Evolutionary conservation across 768 basidiomycete genomes (phyloP), one percentile per base, ranked within the genome.

Genomic region (Rhodotorula paludigena): DNA sequence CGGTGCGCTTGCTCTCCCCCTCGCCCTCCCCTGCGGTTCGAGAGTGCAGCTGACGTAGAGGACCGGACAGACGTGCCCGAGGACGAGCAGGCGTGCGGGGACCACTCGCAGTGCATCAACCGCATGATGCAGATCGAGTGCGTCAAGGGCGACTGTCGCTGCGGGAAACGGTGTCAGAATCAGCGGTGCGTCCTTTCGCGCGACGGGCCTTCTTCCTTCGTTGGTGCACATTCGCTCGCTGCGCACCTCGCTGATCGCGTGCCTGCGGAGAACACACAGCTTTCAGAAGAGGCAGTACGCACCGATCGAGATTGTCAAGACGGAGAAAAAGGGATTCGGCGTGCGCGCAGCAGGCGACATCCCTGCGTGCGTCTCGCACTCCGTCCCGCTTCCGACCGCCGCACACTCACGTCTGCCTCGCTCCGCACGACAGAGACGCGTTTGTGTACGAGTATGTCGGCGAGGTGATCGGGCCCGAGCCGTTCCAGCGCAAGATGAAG

Each of bases 381-480:
- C 23, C 18, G n/a, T 23, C 58, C 6, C 28, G 18, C 48, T 35
- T 21, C 35, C 44, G 25, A 14, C 35, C 32, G 20, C 33, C 25
- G 28, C 45, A 2, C 28, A 12, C 15, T 35, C 3, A 23, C 52
- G 35, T 8, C 25, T 38, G 14, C 45, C 33, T 23, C 23, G 6
- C 21, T 1, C 35, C 30, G 8, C 49, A 45, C 7, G 44, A 3
- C 77, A 97, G 93, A 74, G 93, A 97, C 77, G 73, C 84, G 0
- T 92, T 99, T 79, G 89, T 99, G 63, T 98, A 97, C 77, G 96
- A 99, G 78, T 98, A 99, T 77, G 86, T 98, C 41, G 96, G 96
- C 39, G 96, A 99, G 69, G 92, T 99, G 30, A 89, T 99, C 73
- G 88, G 85, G 64, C 88, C 90, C 42, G 80, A 81, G 18, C 87